Percentiles rank a stretch among this genome's conserved stretches.
These are phyloP conservation scores for Ceratobasidium sp. DNA, from an alignment of 1,284 basidiomycete genomes.

Conservation along the genomic window DNA sequence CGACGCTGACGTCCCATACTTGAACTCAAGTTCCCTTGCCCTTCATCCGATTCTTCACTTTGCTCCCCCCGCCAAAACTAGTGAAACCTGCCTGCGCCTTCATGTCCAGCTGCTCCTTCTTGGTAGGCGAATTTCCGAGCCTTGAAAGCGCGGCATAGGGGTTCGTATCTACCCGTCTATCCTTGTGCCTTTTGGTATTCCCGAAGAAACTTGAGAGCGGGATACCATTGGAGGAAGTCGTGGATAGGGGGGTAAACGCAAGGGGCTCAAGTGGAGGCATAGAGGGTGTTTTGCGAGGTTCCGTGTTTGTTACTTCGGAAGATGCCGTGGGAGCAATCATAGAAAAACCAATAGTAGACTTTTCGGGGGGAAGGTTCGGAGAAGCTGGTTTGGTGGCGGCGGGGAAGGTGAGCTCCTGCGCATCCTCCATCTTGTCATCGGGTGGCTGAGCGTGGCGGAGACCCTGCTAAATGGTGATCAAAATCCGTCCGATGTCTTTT, in stretches of 20 bases:
- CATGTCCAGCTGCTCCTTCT: constrained; percentile 1
- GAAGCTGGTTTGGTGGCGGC: neutral
- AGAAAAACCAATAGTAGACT: neutral
- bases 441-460: too few relatives aligned
- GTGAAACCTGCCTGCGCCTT: constrained; percentile 11
- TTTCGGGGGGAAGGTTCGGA: neutral
- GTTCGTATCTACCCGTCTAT: neutral
- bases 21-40: neutral
- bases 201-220: constrained; percentile 14
- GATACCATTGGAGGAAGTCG: constrained; percentile 9
- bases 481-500: too few relatives aligned
- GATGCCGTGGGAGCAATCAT: neutral
- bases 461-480: too few relatives aligned
- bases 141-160: neutral
- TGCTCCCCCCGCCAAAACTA: neutral
- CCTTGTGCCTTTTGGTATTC: constrained; percentile 10
- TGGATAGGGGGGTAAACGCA: neutral
- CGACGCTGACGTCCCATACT: neutral
- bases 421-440: constrained; percentile 32
- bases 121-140: constrained; percentile 10
- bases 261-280: too few relatives aligned
- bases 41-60: constrained; percentile 35
- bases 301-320: neutral
- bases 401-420: constrained; percentile 11
- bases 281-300: neutral